Conservation (phyloP, 1,284 basidiomycete genomes). For the Ustilago nuda region DNA sequence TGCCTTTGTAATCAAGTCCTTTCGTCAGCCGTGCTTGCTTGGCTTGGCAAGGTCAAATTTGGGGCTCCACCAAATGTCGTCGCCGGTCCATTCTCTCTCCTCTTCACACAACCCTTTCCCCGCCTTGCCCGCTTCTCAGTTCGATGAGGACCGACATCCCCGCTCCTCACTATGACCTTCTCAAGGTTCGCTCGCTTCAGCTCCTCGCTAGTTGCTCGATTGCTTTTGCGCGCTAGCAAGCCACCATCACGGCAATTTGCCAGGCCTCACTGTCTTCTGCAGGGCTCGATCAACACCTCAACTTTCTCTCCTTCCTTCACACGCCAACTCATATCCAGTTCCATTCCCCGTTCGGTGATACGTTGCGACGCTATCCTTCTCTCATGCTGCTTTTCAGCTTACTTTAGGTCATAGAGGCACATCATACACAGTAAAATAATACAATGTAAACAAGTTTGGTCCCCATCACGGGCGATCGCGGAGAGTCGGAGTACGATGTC, state of each 20-base stretch:
- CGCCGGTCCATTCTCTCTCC: neutral
- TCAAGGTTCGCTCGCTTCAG: neutral
- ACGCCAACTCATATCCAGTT: neutral
- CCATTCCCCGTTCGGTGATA: neutral
- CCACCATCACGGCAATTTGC: neutral
- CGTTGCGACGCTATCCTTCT: neutral
- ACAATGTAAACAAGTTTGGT: no score
- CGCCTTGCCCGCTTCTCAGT: neutral
- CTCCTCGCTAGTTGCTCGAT: neutral
- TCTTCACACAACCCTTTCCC: neutral
- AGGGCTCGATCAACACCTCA: neutral
- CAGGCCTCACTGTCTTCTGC: neutral
- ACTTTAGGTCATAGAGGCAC: no score
- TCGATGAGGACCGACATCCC: neutral
- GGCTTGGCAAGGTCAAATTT: neutral
- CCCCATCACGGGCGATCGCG: no score
- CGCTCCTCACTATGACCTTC: neutral
- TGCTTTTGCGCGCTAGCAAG: constrained; percentile 1
- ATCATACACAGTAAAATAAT: no score
- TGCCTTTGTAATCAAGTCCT: neutral
- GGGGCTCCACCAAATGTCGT: neutral
- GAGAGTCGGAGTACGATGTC: no score
- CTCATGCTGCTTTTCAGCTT: neutral
- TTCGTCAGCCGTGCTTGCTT: neutral
- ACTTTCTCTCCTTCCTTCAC: neutral